phyloP scores from a whole-genome alignment of 805 yeast species.

The Candida chauliodis region DNA sequence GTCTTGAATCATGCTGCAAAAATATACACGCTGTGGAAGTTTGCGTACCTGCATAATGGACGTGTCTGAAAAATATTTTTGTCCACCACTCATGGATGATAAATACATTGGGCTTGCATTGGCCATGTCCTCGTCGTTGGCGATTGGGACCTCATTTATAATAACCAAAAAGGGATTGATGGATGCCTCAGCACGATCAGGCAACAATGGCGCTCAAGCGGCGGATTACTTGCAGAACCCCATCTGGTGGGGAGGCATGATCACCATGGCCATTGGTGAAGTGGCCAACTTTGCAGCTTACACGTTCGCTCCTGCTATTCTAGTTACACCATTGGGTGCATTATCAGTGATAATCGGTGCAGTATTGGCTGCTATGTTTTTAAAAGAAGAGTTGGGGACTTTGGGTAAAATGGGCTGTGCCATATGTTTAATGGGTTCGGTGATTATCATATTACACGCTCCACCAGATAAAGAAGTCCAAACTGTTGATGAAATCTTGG shows the following conservation, averaged over 20 bases:
- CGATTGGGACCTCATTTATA: conserved; percentile 87
- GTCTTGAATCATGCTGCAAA: too few species aligned
- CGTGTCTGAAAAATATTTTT: neutral
- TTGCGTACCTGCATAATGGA: neutral
- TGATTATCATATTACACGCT: conserved; percentile 84
- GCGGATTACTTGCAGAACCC: conserved; percentile 78
- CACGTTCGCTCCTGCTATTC: conserved; percentile 90
- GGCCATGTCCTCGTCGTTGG: conserved; percentile 83
- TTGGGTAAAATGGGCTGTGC: conserved; percentile 93
- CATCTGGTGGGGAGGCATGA: conserved; percentile 92
- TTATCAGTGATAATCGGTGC: conserved; percentile 89
- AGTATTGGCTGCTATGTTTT: conserved; percentile 77
- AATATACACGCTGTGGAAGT: neutral
- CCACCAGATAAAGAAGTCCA: conserved; percentile 89
- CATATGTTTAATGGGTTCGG: conserved; percentile 81
- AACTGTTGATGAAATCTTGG: conserved; percentile 83
- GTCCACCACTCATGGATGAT: conserved; percentile 51
- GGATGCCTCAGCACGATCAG: conserved; percentile 61
- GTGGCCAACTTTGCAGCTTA: conserved; percentile 92
- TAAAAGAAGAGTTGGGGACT: conserved; percentile 82
- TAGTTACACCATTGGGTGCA: conserved; percentile 92
- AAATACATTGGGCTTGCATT: conserved; percentile 85
- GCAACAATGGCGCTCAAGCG: conserved; percentile 60
- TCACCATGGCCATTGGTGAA: conserved; percentile 88
- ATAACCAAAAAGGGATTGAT: conserved; percentile 83